Conservation (phyloP, 1,284 basidiomycete species). For the Microbotryum violaceum region DNA sequence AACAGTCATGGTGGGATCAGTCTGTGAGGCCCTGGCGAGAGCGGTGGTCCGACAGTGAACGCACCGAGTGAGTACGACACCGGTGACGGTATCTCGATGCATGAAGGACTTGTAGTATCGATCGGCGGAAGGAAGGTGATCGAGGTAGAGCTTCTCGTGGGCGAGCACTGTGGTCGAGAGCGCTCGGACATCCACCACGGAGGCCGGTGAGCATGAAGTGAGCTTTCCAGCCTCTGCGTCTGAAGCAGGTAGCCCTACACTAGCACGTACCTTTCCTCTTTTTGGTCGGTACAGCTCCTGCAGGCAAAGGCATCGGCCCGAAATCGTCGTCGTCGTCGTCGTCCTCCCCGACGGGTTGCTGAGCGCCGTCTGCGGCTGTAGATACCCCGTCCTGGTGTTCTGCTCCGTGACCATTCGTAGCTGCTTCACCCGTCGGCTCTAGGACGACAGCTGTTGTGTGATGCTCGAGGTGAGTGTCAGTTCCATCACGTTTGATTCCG, state of each 20-base stretch:
- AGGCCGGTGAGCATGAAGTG: not conserved
- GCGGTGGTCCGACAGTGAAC: constrained; percentile 32
- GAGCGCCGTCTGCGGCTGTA: constrained; percentile 7
- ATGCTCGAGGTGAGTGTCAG: not conserved
- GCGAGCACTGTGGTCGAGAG: constrained; percentile 51
- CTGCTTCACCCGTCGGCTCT: not conserved
- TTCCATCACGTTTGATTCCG: not conserved
- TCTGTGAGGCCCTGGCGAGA: not conserved
- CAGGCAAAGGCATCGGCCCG: constrained; percentile 41
- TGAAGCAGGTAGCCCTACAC: not conserved
- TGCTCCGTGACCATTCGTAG: no score
- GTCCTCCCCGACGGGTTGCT: constrained; percentile 9
- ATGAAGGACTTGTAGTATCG: constrained; percentile 97
- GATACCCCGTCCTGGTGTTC: constrained; percentile 12
- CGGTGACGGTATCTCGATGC: constrained; percentile 91
- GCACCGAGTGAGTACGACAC: constrained; percentile 73
- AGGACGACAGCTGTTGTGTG: not conserved
- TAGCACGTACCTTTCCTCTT: constrained; percentile 37
- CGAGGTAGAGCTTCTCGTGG: constrained; percentile 76
- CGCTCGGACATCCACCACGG: not conserved
- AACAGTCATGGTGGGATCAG: not conserved
- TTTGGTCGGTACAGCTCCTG: constrained; percentile 35
- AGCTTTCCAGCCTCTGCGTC: not conserved
- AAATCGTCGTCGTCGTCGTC: constrained; percentile 41
- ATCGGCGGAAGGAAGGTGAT: constrained; percentile 82